phyloP scores from a whole-genome alignment of 139 green algal genomes.

The Protoeuglena noctilucae region DNA sequence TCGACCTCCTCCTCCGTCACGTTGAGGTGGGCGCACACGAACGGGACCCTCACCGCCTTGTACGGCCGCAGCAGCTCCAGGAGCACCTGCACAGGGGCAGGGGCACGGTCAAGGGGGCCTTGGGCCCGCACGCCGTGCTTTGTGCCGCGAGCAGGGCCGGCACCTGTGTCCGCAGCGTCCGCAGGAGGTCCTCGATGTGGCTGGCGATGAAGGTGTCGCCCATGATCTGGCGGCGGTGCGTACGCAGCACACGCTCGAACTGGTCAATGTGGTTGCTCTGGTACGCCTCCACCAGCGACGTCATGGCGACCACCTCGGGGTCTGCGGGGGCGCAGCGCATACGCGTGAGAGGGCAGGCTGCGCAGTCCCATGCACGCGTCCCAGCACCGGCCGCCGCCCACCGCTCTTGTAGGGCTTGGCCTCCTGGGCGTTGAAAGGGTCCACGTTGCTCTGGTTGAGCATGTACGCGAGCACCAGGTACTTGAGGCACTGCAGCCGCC shows the following conservation, averaged over 20 bases:
- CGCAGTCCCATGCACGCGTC: too few species aligned
- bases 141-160: constrained; percentile 1
- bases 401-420: constrained; percentile 76
- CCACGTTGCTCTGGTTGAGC: constrained; percentile 89
- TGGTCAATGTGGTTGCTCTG: constrained; percentile 77
- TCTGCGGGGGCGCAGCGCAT: constrained; percentile 20
- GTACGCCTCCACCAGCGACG: constrained; percentile 85
- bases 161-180: constrained; percentile 83
- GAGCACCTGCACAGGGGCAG: constrained; percentile 43
- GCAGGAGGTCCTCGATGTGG: constrained; percentile 91
- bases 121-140: too few species aligned
- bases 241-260: constrained; percentile 82
- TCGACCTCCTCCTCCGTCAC: constrained; percentile 81
- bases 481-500: constrained; percentile 90
- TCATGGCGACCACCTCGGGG: constrained; percentile 85
- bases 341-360: too few species aligned
- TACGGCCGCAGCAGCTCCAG: constrained; percentile 82
- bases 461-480: constrained; percentile 96
- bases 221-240: constrained; percentile 57
- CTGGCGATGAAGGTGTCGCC: constrained; percentile 90
- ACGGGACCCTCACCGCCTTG: constrained; percentile 74
- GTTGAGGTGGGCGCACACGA: constrained; percentile 76
- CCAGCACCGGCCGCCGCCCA: too few species aligned
- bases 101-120: too few species aligned
- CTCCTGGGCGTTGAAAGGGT: constrained; percentile 92